phyloP scores from a whole-genome alignment of 768 basidiomycete genomes.

The Russula ochroleuca region DNA sequence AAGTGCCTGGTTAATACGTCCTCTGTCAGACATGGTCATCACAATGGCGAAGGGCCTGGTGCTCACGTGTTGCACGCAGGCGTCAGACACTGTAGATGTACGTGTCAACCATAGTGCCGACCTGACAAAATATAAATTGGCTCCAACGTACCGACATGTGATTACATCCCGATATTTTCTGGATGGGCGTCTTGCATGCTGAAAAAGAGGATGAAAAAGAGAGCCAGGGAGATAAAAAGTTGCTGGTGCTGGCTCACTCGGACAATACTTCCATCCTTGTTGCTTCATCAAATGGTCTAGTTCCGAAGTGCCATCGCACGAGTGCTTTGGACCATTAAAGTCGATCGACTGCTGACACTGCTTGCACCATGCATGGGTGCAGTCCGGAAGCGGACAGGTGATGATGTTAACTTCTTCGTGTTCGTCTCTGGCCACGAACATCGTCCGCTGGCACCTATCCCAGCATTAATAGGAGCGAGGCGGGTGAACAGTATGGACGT shows the following conservation, averaged over 20 bases:
- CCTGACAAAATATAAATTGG: not conserved
- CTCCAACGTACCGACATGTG: slow-evolving; percentile 51
- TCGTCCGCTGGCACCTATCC: slow-evolving; percentile 27
- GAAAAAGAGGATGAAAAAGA: not conserved
- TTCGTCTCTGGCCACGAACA: slow-evolving; percentile 34
- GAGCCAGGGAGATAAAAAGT: not conserved
- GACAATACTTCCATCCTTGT: slow-evolving; percentile 37
- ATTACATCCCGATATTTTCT: slow-evolving; percentile 51
- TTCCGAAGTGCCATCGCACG: slow-evolving; percentile 36
- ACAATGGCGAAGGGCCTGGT: not conserved
- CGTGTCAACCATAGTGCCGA: not conserved
- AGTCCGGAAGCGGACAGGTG: slow-evolving; percentile 33
- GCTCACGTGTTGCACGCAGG: slow-evolving; percentile 50
- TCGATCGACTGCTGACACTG: slow-evolving; percentile 33
- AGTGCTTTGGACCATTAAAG: slow-evolving; percentile 27
- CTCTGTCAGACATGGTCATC: slow-evolving; percentile 1
- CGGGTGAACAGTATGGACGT: not conserved
- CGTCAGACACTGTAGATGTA: slow-evolving; percentile 43
- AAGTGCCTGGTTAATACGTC: slow-evolving; percentile 39
- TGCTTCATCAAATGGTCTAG: slow-evolving; percentile 32
- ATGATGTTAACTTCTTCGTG: slow-evolving; percentile 29
- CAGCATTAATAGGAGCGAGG: not conserved
- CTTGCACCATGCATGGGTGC: slow-evolving; percentile 35
- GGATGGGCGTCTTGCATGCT: slow-evolving; percentile 49
- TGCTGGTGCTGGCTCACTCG: slow-evolving; percentile 27